Conservation (phyloP, 768 basidiomycete genomes). For the Boletellus ananas region DNA sequence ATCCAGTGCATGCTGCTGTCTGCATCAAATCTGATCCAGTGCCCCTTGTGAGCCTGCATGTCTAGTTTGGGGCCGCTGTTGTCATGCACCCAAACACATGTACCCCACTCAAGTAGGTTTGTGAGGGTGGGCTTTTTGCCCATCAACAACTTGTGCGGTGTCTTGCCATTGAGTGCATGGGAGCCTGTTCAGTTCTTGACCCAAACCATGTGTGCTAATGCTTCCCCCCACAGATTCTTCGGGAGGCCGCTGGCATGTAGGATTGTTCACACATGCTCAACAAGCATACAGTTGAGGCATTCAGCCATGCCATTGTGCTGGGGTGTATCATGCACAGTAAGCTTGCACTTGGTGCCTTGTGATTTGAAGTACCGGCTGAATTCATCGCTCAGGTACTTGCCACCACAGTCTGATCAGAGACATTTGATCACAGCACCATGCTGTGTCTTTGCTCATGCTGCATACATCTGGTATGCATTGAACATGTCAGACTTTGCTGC, state of each 20-base stretch:
- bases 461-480: background rate
- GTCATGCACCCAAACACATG: background rate
- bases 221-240: conserved; percentile 2
- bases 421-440: background rate
- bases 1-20: background rate
- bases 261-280: background rate
- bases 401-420: conserved; percentile 2
- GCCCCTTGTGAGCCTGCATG: background rate
- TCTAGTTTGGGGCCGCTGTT: background rate
- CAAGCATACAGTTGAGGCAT: background rate
- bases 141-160: background rate
- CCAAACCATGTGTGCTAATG: background rate
- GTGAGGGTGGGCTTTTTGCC: background rate
- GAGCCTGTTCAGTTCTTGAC: background rate
- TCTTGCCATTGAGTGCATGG: background rate
- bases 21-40: background rate
- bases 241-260: background rate
- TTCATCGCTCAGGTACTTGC: conserved; percentile 31
- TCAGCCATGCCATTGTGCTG: conserved; percentile 1
- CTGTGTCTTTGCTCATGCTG: conserved; percentile 1
- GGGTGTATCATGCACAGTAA: background rate
- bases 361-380: background rate
- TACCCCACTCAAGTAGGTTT: background rate
- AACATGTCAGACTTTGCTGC: conserved; percentile 7
- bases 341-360: background rate